Evolutionary conservation across 2,329 filamentous ascomycete genomes (phyloP).

Genomic region (Aspergillus sojae): DNA sequence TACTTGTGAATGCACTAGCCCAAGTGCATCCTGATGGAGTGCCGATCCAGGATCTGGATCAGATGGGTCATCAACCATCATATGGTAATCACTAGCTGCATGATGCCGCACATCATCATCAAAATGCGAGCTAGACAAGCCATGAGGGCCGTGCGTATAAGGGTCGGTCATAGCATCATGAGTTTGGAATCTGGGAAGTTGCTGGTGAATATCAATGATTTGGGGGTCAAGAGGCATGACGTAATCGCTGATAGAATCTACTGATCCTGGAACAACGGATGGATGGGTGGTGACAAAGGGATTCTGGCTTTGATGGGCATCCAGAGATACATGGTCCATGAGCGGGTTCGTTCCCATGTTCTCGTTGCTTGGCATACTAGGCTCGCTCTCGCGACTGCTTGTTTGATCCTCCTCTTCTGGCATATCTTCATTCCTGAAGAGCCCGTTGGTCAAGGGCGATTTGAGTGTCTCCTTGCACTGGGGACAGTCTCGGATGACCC

Average conservation of each 20-base stretch:
- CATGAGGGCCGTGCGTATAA: conserved; percentile 36
- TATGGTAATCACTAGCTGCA: conserved; percentile 42
- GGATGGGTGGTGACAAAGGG: conserved; percentile 35
- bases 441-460: conserved; percentile 44
- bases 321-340: conserved; percentile 26
- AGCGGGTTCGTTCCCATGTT: conserved; percentile 20
- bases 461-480: conserved; percentile 84
- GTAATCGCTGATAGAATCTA: conserved; percentile 45
- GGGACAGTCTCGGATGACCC: conserved; percentile 87
- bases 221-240: conserved; percentile 63
- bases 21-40: conserved; percentile 42
- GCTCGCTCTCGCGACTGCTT: conserved; percentile 11
- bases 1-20: conserved; percentile 41
- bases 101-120: conserved; percentile 44
- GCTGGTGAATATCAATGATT: conserved; percentile 57
- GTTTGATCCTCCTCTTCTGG: conserved; percentile 14
- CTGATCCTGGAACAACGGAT: conserved; percentile 37
- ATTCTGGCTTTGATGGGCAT: conserved; percentile 30
- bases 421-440: conserved; percentile 31
- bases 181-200: conserved; percentile 44
- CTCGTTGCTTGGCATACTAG: conserved; percentile 14
- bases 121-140: conserved; percentile 37
- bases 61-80: conserved; percentile 46
- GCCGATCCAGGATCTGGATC: conserved; percentile 34
- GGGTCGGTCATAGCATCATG: conserved; percentile 40